Conservation (phyloP, 83 land plant species). For the Thuja plicata region DNA sequence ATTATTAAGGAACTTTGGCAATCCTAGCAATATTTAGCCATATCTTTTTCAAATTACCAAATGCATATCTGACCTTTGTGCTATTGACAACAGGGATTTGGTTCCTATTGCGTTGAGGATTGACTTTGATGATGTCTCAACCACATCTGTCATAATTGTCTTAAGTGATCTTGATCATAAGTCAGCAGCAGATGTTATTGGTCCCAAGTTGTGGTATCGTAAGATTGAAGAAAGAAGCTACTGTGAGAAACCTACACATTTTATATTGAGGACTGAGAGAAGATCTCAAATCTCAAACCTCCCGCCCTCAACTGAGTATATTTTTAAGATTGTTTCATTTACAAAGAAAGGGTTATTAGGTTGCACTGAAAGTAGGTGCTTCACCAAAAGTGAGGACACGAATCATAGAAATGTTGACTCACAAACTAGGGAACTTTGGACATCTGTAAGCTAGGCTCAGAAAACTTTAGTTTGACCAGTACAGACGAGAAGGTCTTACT, state of each 20-base stretch:
- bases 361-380: conserved; percentile 33
- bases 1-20: conserved; percentile 21
- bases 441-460: conserved; percentile 8
- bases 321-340: conserved; percentile 51
- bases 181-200: conserved; percentile 19
- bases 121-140: conserved; percentile 40
- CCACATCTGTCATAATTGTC: conserved; percentile 47
- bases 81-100: neutral
- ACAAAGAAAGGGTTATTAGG: conserved; percentile 32
- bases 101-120: conserved; percentile 17
- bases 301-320: conserved; percentile 52
- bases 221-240: conserved; percentile 34
- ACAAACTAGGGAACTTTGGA: conserved; percentile 1
- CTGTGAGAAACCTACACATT: conserved; percentile 38
- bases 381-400: conserved; percentile 27
- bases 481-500: neutral
- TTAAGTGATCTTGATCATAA: conserved; percentile 21
- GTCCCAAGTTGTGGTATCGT: conserved; percentile 68
- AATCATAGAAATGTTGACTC: conserved; percentile 12
- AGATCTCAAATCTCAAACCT: conserved; percentile 42
- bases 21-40: neutral
- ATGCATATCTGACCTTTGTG: neutral
- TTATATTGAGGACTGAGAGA: conserved; percentile 21
- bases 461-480: conserved; percentile 9
- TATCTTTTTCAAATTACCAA: neutral